Evolutionary conservation across 768 basidiomycete genomes (phyloP).

Genomic region (Mycena belliarum): DNA sequence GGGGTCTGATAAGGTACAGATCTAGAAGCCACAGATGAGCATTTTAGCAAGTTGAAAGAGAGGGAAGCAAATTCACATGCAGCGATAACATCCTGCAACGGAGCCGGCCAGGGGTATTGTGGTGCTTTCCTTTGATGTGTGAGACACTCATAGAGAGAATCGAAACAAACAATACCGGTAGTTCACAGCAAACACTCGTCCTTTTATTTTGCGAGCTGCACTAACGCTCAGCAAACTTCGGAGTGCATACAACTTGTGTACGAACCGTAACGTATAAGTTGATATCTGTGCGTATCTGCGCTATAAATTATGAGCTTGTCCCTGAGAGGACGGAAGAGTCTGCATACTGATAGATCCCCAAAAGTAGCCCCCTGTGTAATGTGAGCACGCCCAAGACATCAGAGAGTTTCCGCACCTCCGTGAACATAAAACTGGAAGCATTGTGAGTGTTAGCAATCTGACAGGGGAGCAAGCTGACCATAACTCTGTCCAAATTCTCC

Average conservation of each 20-base stretch:
- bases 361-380: slow-evolving; percentile 54
- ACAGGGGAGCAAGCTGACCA: slow-evolving; percentile 36
- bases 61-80: slow-evolving; percentile 46
- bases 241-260: background rate
- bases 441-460: background rate
- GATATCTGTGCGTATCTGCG: slow-evolving; percentile 60
- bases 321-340: too few species aligned
- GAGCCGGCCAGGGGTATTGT: slow-evolving; percentile 83
- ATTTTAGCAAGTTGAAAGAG: background rate
- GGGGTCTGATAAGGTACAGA: slow-evolving; percentile 74
- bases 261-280: slow-evolving; percentile 56
- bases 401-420: slow-evolving; percentile 55
- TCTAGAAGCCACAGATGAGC: slow-evolving; percentile 37
- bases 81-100: slow-evolving; percentile 74
- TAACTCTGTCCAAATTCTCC: slow-evolving; percentile 56
- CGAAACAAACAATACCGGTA: slow-evolving; percentile 36
- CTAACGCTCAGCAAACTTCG: slow-evolving; percentile 13
- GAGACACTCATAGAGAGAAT: background rate
- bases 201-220: slow-evolving; percentile 68
- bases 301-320: background rate
- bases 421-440: slow-evolving; percentile 60
- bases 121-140: slow-evolving; percentile 60
- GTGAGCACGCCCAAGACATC: too few species aligned
- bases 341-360: slow-evolving; percentile 63
- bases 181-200: slow-evolving; percentile 65